Conservation (phyloP, 441 rosid species). For the Mallotus repandus region DNA sequence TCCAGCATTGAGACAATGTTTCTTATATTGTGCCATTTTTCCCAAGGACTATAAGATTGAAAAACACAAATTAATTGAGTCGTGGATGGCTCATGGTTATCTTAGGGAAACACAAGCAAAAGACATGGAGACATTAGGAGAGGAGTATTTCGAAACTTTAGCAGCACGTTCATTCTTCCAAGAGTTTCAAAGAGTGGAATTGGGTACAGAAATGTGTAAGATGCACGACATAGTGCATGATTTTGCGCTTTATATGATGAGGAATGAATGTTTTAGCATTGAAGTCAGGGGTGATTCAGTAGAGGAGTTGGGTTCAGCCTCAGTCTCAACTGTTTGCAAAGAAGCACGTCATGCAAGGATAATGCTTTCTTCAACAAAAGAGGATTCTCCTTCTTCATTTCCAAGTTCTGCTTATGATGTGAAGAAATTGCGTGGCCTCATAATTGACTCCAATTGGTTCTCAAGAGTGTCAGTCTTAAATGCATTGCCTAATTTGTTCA, state of each 20-base stretch:
- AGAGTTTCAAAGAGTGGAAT: neutral
- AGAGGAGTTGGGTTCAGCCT: neutral
- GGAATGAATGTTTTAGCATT: neutral
- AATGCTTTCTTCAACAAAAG: no score
- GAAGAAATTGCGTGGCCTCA: neutral
- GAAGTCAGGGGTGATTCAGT: no score
- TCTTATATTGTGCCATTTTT: slow-evolving; percentile 10
- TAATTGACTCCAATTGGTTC: fast-evolving
- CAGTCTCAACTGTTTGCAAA: neutral
- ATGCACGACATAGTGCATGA: slow-evolving; percentile 20
- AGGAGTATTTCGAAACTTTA: neutral
- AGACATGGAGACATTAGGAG: neutral
- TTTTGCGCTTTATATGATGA: neutral
- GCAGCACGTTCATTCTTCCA: neutral
- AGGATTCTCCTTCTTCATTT: no score
- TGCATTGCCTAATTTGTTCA: neutral
- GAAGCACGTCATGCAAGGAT: no score
- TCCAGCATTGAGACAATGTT: neutral
- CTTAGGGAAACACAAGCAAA: neutral
- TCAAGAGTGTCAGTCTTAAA: neutral
- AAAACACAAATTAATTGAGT: neutral
- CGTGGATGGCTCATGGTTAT: slow-evolving; percentile 7
- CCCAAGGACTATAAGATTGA: neutral
- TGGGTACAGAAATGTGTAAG: fast-evolving
- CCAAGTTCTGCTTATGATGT: no score